Base-by-base conservation (phyloP, 1,139 yeast genomes). In the Geotrichum candidum region DNA sequence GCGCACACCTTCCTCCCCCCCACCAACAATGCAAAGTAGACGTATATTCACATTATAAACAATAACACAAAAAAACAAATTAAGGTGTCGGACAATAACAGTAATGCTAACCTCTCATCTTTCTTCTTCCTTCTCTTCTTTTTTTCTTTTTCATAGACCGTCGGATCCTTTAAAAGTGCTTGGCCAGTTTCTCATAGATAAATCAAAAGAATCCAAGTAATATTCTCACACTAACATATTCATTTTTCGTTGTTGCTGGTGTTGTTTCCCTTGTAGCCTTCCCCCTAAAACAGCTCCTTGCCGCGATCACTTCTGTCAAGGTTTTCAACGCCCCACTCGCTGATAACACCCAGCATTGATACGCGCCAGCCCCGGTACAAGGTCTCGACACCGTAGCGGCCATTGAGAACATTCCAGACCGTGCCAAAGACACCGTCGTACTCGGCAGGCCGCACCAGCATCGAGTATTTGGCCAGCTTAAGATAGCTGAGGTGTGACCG, bases 281-380 rank as follows among this genome's bases (percentile, higher is more conserved):
- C n/a, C 11, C 15, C 9, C 62, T 61, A 72, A 56, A 72, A 72
- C 53, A 69, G 65, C 64, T 72, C 74, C 60, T 69, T 65, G 27
- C 66, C 79, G 72, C 68, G 80, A 66, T 73, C 85, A 66, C 82
- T 82, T 56, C 55, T 23, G 13, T 52, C 64, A 2, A 61, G 41
- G 22, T 90, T 80, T 58, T 83, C 82, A 66, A 90, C 84, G 5
- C 96, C 94, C 88, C 96, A 91, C 63, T 86, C 87, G 25, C 96
- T 94, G 60, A 89, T 74, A 11, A 89, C 83, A 65, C 94, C 90
- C 67, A 90, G 74, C 15, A 88, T 80, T 22, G 96, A 95, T 51
- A 90, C 86, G 73, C 91, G 82, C 97, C 98, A 94, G 54, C 98
- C 98, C 68, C 92, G 83, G 79, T 90, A 91, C 61, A 91, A 78